A percentile compares a stretch with the other conserved stretches of the same genome.
phyloP scores from a whole-genome alignment of 2,329 filamentous ascomycete genomes.

The Diaporthe ampelina region DNA sequence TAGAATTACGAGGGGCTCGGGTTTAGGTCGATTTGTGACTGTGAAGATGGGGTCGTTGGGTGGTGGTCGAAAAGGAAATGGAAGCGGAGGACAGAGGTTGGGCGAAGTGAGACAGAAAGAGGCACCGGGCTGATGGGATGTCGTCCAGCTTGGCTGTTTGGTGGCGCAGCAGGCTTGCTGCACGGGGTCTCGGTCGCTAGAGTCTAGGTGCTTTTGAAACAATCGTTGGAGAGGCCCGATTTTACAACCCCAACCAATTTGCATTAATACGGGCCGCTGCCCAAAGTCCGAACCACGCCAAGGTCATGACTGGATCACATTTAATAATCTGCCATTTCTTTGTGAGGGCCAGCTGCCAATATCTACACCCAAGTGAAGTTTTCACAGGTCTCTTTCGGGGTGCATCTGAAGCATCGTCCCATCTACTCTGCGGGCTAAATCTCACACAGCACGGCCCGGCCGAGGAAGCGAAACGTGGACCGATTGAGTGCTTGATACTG shows the following conservation, averaged over 20 bases:
- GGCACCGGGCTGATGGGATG: slow-evolving; percentile 16
- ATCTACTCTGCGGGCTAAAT: slow-evolving; percentile 4
- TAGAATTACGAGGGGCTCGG: neutral
- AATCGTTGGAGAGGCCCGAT: slow-evolving; percentile 18
- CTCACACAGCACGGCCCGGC: neutral
- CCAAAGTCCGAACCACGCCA: slow-evolving; percentile 21
- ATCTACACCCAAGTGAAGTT: neutral
- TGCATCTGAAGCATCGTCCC: slow-evolving; percentile 18
- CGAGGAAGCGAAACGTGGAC: neutral
- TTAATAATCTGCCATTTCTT: neutral
- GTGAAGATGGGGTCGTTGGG: neutral
- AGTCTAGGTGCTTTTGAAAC: slow-evolving; percentile 28
- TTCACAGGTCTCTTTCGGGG: neutral
- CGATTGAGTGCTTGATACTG: neutral
- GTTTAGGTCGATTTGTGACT: neutral
- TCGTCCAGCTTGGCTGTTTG: slow-evolving; percentile 14
- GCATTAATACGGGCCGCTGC: slow-evolving; percentile 31
- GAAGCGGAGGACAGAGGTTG: slow-evolving; percentile 1
- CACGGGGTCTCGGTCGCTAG: slow-evolving; percentile 10
- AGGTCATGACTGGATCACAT: neutral
- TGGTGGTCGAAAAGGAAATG: neutral
- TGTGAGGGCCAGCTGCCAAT: neutral
- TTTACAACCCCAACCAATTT: slow-evolving; percentile 26
- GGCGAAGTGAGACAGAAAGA: neutral
- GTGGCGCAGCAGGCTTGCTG: slow-evolving; percentile 27